These are phyloP conservation scores for Syncephalis plumigaleata DNA, from an alignment of 371 early-diverging fungal species.

Conservation along the genomic window DNA sequence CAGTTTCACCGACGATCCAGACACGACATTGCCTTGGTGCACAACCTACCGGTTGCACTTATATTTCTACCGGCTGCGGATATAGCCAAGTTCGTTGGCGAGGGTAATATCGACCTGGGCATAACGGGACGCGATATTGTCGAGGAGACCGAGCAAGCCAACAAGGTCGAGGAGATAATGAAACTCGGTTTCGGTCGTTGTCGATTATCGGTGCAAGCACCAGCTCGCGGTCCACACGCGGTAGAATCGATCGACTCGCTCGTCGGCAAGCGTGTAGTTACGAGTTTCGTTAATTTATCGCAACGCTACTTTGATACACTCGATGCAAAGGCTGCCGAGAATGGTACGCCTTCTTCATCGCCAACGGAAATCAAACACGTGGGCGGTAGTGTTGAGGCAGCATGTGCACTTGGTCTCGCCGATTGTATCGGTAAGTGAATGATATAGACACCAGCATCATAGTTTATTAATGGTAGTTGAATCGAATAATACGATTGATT, in stretches of 20 bases:
- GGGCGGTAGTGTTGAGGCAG: conserved; percentile 87
- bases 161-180: conserved; percentile 51
- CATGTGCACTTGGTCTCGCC: conserved; percentile 89
- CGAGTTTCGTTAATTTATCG: conserved; percentile 65
- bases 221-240: conserved; percentile 19
- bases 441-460: too few species aligned
- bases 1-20: conserved; percentile 84
- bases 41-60: conserved; percentile 81
- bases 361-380: conserved; percentile 66
- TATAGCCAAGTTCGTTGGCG: conserved; percentile 86
- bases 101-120: conserved; percentile 89
- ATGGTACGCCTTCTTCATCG: conserved; percentile 5
- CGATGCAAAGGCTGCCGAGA: conserved; percentile 26
- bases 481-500: too few species aligned
- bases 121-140: conserved; percentile 94
- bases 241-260: conserved; percentile 38
- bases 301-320: conserved; percentile 44
- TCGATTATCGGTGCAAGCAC: conserved; percentile 69
- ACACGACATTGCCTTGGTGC: conserved; percentile 88
- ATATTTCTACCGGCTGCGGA: conserved; percentile 90
- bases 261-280: conserved; percentile 85
- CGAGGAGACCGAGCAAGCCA: conserved; percentile 51
- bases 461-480: too few species aligned
- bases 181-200: conserved; percentile 85
- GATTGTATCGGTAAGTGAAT: conserved; percentile 79